Base-by-base conservation (phyloP, 768 basidiomycete genomes). In the Lentinula guzmanii region DNA sequence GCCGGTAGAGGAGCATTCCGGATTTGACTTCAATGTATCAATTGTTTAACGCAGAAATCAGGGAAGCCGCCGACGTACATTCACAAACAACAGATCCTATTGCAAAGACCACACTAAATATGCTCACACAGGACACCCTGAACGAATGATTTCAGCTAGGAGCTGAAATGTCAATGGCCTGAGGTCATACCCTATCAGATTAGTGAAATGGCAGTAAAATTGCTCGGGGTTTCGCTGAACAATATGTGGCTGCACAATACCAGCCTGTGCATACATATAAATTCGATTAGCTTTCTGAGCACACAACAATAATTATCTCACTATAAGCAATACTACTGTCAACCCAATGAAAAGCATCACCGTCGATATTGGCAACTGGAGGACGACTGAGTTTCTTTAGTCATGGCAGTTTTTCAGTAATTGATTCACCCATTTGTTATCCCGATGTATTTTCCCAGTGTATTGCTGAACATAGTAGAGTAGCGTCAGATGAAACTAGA, bases 401-500 rank as follows among this genome's bases (percentile, higher is more conserved):
- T n/a, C n/a, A 18, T 10, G 9, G 21, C 5, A 5, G 24, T 24
- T 24, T 24, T 24, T 24, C 24, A 39, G 5, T 57, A 21, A 45
- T 16, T 21, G 7, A 54, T 8, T 33, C 52, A 54, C 55, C 55
- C 55, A 57, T 41, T 57, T 57, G n/a, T 18, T 57, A 43, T 57
- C 18, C 4, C 37, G 35, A 33, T 45, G 21, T n/a, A 57, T 45
- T 10, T 3, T 4, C 28, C 41, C 55, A 5, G 55, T 9, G 16
- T 41, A 24, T 13, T 42, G 37, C 18, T 57, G 5, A 8, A 33
- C 37, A 42, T 43, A 42, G 21, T 21, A 43, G 7, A 57, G 15
- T 5, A 42, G 9, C 7, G 18, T 41, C 41, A 57, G n/a, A 57
- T 57, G 18, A 33, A 57, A 41, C 55, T 57, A 18, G n/a, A n/a